These are phyloP conservation scores for Podosphaera fusca DNA, from an alignment of 2,329 filamentous ascomycete genomes.

Conservation along the genomic window DNA sequence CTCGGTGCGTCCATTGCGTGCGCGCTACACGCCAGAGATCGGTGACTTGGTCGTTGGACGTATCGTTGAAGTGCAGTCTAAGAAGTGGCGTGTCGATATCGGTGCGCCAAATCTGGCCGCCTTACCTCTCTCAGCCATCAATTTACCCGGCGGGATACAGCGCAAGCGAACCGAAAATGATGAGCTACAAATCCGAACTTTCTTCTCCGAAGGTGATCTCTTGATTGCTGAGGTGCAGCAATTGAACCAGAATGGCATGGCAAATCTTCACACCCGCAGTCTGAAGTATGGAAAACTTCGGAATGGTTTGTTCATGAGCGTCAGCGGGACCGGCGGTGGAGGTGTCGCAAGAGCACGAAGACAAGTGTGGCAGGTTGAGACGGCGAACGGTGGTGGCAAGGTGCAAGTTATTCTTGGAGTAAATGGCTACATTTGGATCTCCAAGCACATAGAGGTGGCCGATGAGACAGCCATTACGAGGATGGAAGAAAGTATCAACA, in stretches of 20 bases:
- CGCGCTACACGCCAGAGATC: constrained; percentile 86
- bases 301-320: constrained; percentile 73
- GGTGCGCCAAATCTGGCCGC: constrained; percentile 67
- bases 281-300: constrained; percentile 88
- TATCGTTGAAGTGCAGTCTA: constrained; percentile 82
- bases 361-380: constrained; percentile 68
- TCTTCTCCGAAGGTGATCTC: constrained; percentile 87
- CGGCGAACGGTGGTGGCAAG: constrained; percentile 30
- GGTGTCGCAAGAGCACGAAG: constrained; percentile 66
- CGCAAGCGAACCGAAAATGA: constrained; percentile 84
- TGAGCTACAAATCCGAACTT: constrained; percentile 90
- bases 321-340: constrained; percentile 55
- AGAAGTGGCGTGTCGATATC: constrained; percentile 88
- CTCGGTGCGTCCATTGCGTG: constrained; percentile 70
- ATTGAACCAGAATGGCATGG: constrained; percentile 64
- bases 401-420: constrained; percentile 81
- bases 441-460: constrained; percentile 52
- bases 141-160: constrained; percentile 80
- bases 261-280: constrained; percentile 70
- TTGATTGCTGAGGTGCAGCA: constrained; percentile 88
- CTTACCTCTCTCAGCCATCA: constrained; percentile 73
- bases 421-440: constrained; percentile 93
- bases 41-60: constrained; percentile 86
- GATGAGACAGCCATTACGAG: constrained; percentile 41
- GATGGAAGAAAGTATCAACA: constrained; percentile 68